A percentile compares a stretch with the other conserved stretches of the same genome.
These are phyloP conservation scores for Botryotinia globosa DNA, from an alignment of 2,329 filamentous ascomycete species.

Conservation along the genomic window DNA sequence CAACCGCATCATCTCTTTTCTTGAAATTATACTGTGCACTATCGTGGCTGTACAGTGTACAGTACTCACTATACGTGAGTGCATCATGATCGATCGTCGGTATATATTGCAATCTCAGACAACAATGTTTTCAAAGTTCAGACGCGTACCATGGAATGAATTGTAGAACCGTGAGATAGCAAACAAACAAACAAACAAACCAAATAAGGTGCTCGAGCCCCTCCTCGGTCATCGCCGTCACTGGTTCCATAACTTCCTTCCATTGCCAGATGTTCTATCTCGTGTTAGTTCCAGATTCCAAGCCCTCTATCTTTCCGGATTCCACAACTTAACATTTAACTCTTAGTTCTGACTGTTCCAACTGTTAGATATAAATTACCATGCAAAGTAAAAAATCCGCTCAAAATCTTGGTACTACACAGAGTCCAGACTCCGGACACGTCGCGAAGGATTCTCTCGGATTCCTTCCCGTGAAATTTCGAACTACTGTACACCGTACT, in stretches of 20 bases:
- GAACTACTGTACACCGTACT: neutral
- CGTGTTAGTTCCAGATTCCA: neutral
- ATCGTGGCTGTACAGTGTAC: neutral
- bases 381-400: neutral
- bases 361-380: neutral
- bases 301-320: neutral
- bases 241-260: neutral
- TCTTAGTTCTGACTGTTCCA: neutral
- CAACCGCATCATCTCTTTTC: neutral
- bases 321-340: neutral
- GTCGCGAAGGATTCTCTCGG: conserved; percentile 5
- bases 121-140: neutral
- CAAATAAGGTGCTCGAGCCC: neutral
- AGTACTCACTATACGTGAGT: neutral
- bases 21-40: neutral
- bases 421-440: too few species aligned
- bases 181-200: neutral
- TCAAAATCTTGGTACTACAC: neutral
- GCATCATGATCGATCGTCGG: neutral
- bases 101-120: neutral
- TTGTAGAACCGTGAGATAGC: neutral
- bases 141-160: neutral
- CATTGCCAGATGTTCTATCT: neutral
- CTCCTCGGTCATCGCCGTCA: conserved; percentile 1
- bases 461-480: neutral